Evolutionary conservation across 192 early-diverging fungal species (phyloP).

Genomic region (Backusella tuberculispora): DNA sequence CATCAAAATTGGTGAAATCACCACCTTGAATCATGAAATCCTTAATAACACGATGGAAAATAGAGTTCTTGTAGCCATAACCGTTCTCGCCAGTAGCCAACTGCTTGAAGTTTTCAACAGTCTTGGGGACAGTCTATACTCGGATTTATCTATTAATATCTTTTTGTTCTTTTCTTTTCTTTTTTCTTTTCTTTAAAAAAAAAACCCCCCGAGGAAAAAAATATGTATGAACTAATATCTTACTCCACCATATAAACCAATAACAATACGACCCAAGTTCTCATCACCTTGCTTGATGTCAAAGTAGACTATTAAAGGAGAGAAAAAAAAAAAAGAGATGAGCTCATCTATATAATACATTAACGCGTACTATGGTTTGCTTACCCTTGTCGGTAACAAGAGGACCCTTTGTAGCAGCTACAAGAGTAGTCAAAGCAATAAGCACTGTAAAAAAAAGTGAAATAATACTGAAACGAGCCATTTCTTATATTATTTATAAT

Average conservation of each 20-base stretch:
- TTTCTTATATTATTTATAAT: not conserved
- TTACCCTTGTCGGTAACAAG: conserved; percentile 67
- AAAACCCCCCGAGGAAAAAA: not conserved
- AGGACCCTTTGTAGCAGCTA: conserved; percentile 64
- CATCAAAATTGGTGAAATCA: conserved; percentile 74
- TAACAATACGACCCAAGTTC: conserved; percentile 66
- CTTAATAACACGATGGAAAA: conserved; percentile 76
- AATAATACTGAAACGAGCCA: conserved; percentile 29
- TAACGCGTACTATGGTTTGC: not conserved
- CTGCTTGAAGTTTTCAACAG: conserved; percentile 90
- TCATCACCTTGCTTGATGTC: conserved; percentile 83
- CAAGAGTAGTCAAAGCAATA: conserved; percentile 27
- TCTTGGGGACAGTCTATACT: conserved; percentile 57
- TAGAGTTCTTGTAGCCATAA: conserved; percentile 72
- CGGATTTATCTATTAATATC: not conserved
- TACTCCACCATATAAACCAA: conserved; percentile 76
- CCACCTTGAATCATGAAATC: conserved; percentile 85
- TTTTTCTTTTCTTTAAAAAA: not conserved
- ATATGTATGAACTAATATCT: conserved; percentile 27
- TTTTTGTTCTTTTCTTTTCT: not conserved
- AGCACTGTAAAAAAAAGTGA: conserved; percentile 27
- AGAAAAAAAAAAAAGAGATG: not conserved
- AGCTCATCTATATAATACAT: conserved; percentile 7
- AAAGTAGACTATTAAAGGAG: conserved; percentile 68
- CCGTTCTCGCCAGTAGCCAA: conserved; percentile 90